Base-by-base conservation (phyloP, 306 rosid genomes). In the Abrus precatorius region DNA sequence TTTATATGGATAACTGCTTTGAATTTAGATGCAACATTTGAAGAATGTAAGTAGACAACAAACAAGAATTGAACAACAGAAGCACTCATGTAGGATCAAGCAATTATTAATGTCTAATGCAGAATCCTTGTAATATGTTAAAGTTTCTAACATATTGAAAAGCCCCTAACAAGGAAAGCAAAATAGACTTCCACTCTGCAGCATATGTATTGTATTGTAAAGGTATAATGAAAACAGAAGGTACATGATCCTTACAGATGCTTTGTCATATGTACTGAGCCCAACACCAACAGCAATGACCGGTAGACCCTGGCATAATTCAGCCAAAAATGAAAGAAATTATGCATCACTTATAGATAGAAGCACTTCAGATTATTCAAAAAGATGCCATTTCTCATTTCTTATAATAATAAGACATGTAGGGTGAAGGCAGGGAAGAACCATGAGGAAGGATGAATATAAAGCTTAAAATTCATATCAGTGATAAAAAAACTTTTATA, bases 281-380 rank as follows among this genome's bases (percentile, higher is more conserved):
- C 99, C 99, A 71, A 91, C 90, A 33, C 99, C 99, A 78, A 93
- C 71, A 75, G 94, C 97, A 63, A 96, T 80, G 75, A 93, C 97
- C 27, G 98, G 99, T 67, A 88, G 85, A 70, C 98, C 98, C 98
- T 96, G 92, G 32, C 57, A 88, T 47, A 34, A 12, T 75, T 66
- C 57, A 55, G 36, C 64, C 54, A 72, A 76, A 82, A 86, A 33
- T 59, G 67, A 54, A 65, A 79, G 41, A 65, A 75, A 68, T 77
- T 36, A 33, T 20, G 28, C 75, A 73, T 50, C 40, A 41, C 61
- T 41, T 70, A 60, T 43, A 3, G 30, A 47, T 38, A 43, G 63
- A 63, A 75, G 47, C 4, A 45, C 7, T 71, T 71, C 38, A 56
- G 10, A 83, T 76, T 9, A 64, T 69, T 20, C 38, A n/a, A 33